phyloP scores from a whole-genome alignment of 768 basidiomycete species.

The Kwoniella sp. region DNA sequence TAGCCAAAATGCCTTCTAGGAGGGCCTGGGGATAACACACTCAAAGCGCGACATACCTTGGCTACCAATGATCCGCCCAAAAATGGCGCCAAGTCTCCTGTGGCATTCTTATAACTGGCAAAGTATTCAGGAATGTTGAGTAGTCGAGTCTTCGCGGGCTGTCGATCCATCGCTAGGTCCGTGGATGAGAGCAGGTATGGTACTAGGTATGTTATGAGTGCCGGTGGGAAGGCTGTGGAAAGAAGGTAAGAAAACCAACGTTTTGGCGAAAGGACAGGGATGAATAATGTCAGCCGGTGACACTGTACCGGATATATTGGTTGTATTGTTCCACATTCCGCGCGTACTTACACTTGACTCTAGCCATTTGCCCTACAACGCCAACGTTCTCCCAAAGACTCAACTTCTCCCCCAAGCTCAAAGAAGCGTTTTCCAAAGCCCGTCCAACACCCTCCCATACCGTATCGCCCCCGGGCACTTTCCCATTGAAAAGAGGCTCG shows the following conservation, averaged over 20 bases:
- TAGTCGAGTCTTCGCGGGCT: constrained; percentile 43
- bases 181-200: constrained; percentile 47
- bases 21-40: neutral
- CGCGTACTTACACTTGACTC: constrained; percentile 49
- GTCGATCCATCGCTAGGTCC: constrained; percentile 48
- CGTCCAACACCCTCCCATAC: constrained; percentile 52
- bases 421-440: constrained; percentile 39
- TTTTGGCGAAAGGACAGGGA: neutral
- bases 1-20: neutral
- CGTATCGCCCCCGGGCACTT: constrained; percentile 38
- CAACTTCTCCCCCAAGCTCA: constrained; percentile 35
- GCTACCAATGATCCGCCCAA: constrained; percentile 51
- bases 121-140: constrained; percentile 54
- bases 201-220: constrained; percentile 50
- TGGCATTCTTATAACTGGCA: constrained; percentile 44
- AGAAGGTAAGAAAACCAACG: neutral
- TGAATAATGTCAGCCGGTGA: no score
- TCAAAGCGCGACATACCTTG: constrained; percentile 35
- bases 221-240: constrained; percentile 39
- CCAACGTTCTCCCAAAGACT: constrained; percentile 51
- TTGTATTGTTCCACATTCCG: no score
- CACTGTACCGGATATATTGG: no score
- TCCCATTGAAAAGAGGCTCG: constrained; percentile 47
- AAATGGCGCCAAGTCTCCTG: constrained; percentile 51
- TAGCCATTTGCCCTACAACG: constrained; percentile 50